Base-by-base conservation (phyloP, 371 early-diverging fungal genomes). In the Mortierella sp. region DNA sequence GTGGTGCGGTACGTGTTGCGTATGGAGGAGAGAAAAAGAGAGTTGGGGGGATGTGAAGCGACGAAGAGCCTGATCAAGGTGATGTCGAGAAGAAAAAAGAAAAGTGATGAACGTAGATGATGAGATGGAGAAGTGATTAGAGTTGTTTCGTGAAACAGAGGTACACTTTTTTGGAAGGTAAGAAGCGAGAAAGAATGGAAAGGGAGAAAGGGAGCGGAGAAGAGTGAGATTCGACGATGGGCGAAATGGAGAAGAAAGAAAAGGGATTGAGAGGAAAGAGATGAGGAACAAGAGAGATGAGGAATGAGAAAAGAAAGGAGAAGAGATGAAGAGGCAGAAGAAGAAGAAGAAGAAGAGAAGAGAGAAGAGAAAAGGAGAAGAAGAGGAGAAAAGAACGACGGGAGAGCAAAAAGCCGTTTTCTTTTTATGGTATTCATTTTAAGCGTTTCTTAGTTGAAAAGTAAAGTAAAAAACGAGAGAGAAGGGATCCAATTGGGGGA, bases 81-180 rank as follows among this genome's bases (percentile, higher is more conserved):
- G 48, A 71, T 47, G 71, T 31, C 63, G 34, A 19, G 2, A 34
- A 63, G 6, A 7, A 19, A 63, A 24, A n/a, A 44, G 26, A 44
- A 42, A 70, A 44, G 28, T 7, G 72, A 72, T 34, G 73, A 52
- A 14, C 34, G 52, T 50, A 52, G 73, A 73, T 24, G 52, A 73
- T 54, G 73, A 73, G 73, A 47, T 50, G 52, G 50, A 11, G 24
- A 24, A 38, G 52, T 1, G 34, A 50, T 54, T 73, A 73, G 38
- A 52, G 73, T 73, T 73, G 54, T 50, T 54, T 73, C 73, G 54
- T 73, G 73, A 73, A 73, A 73, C 73, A 73, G 34, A 52, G 55
- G 73, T 21, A 48, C 73, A 14, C 24, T 50, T 52, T 72, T 28
- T 31, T 34, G 52, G 14, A 34, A 34, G 52, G 16, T 31, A 19